phyloP scores from a whole-genome alignment of 129 eudicot species.

The Mikania micrantha region DNA sequence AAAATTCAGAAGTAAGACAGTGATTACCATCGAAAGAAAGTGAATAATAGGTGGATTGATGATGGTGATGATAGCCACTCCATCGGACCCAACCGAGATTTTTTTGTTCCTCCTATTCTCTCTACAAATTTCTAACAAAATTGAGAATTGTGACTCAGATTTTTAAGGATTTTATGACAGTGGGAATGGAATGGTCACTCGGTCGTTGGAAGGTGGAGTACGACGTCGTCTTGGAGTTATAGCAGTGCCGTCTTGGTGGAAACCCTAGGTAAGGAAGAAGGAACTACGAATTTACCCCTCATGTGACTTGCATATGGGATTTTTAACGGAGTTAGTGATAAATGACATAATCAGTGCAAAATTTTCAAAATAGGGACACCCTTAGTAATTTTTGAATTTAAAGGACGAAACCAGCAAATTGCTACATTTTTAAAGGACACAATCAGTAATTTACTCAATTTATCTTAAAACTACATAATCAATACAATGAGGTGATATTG shows the following conservation, averaged over 20 bases:
- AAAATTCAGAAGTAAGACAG: not conserved
- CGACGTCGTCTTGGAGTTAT: not conserved
- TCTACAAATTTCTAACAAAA: not conserved
- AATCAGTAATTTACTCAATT: too few relatives aligned
- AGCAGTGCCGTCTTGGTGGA: not conserved
- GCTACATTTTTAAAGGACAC: too few relatives aligned
- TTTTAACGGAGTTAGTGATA: too few relatives aligned
- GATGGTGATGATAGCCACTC: constrained; percentile 88
- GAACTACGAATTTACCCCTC: too few relatives aligned
- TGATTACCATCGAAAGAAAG: constrained; percentile 77
- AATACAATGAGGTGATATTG: too few relatives aligned
- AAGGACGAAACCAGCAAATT: too few relatives aligned
- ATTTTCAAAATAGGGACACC: too few relatives aligned
- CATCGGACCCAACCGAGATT: constrained; percentile 87
- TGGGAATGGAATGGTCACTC: not conserved
- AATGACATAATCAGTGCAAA: too few relatives aligned
- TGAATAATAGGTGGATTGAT: constrained; percentile 92
- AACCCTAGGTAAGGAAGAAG: too few relatives aligned
- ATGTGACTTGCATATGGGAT: too few relatives aligned
- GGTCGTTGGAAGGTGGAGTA: not conserved
- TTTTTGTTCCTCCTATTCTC: constrained; percentile 50
- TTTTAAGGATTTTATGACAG: constrained; percentile 1
- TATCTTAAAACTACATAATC: too few relatives aligned
- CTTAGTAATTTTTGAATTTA: too few relatives aligned
- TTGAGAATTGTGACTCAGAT: not conserved